phyloP scores from a whole-genome alignment of 2,329 filamentous ascomycete genomes.

The Pseudohalonectria lignicola region DNA sequence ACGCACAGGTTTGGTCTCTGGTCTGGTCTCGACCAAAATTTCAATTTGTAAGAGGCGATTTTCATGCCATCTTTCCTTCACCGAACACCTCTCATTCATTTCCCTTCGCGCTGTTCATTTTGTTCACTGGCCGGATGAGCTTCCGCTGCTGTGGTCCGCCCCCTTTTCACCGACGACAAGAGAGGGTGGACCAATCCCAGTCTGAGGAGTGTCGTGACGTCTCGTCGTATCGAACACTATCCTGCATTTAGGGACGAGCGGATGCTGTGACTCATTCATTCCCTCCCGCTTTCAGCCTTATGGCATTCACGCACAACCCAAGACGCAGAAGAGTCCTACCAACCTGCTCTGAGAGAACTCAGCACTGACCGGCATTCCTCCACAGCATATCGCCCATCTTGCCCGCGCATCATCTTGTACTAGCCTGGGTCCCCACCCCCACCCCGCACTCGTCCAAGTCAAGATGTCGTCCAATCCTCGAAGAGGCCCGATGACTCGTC shows the following conservation, averaged over 20 bases:
- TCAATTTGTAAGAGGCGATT: too few species aligned
- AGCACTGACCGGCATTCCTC: neutral
- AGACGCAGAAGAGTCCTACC: neutral
- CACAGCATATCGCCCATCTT: too few species aligned
- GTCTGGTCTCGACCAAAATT: too few species aligned
- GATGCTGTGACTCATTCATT: neutral
- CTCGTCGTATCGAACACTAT: neutral
- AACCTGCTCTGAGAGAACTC: neutral
- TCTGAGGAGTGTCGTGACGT: neutral
- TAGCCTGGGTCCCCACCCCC: too few species aligned
- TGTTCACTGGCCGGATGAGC: too few species aligned
- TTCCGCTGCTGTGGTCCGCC: too few species aligned
- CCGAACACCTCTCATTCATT: too few species aligned
- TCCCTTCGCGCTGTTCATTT: too few species aligned
- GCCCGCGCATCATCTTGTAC: too few species aligned
- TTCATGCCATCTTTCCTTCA: too few species aligned
- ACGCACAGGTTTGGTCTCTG: too few species aligned
- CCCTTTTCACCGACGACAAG: neutral
- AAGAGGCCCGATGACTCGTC: constrained; percentile 30
- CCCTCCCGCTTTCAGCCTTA: neutral
- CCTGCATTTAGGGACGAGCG: neutral
- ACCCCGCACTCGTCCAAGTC: constrained; percentile 12
- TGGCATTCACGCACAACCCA: neutral
- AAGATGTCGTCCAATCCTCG: constrained; percentile 27
- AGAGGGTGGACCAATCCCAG: neutral